phyloP scores from a whole-genome alignment of 2,329 filamentous ascomycete species.

The Sporothrix dimorphospora region DNA sequence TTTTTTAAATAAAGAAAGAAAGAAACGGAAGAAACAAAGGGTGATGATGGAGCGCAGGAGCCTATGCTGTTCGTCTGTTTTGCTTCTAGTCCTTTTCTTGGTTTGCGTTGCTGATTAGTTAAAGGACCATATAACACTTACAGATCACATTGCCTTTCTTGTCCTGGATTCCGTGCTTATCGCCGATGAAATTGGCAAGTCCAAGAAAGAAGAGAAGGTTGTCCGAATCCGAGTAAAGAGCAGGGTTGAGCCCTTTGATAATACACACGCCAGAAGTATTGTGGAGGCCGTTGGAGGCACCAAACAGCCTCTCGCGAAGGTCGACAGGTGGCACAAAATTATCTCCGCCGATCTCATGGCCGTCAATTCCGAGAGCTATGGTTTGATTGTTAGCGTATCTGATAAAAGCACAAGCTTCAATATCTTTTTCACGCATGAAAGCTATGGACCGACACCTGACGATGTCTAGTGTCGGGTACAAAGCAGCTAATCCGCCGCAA shows the following conservation, averaged over 20 bases:
- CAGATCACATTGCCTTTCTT: constrained; percentile 53
- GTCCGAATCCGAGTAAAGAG: constrained; percentile 55
- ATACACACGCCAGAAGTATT: constrained; percentile 56
- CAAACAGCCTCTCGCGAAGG: constrained; percentile 42
- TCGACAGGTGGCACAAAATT: constrained; percentile 47
- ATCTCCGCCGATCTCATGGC: constrained; percentile 42
- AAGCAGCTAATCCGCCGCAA: too few relatives aligned
- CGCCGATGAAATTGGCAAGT: constrained; percentile 59
- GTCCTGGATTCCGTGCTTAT: constrained; percentile 55
- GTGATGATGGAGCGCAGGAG: too few relatives aligned
- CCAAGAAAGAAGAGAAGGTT: constrained; percentile 60
- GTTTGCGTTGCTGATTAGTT: too few relatives aligned
- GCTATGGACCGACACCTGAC: not conserved
- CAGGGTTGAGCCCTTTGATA: constrained; percentile 56
- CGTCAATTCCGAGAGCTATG: constrained; percentile 40
- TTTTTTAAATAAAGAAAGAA: too few relatives aligned
- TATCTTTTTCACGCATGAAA: not conserved
- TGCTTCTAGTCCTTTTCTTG: too few relatives aligned
- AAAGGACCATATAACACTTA: constrained; percentile 35
- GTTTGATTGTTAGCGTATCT: not conserved
- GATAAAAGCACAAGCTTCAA: not conserved
- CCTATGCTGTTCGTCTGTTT: too few relatives aligned
- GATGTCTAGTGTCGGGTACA: too few relatives aligned
- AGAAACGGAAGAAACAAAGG: too few relatives aligned
- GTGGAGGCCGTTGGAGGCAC: constrained; percentile 37